Evolutionary conservation across 768 basidiomycete species (phyloP), one percentile per base, ranked within the genome.

Genomic region (Amanita pallidorosea): DNA sequence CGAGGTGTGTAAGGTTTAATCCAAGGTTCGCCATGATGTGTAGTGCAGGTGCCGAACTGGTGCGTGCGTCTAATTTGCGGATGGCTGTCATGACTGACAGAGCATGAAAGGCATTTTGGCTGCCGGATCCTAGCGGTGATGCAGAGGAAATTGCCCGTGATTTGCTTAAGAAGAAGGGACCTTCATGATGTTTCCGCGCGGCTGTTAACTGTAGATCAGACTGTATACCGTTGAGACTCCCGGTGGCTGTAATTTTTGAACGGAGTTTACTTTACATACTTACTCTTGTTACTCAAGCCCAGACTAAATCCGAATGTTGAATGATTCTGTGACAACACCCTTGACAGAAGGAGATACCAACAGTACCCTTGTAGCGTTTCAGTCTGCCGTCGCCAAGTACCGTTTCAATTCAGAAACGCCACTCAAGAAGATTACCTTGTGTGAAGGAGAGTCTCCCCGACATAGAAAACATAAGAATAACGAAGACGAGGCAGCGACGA

Each of bases 1-100:
- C 83, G 20, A 72, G 96, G 61, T 92, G 89, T 53, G 88, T 96
- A 2, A 80, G 73, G 58, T 95, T 94, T 63, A 98, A 96, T 63
- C 93, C 94, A 7, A 79, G 88, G 52, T 75, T 78, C 53, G 84
- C 85, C 27, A 95, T 97, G 91, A 74, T 97, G 73, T 82, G 79
- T 52, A 80, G 80, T 9, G 90, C 88, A 23, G 90, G 91, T 15
- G 72, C 79, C 53, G 90, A 94, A 61, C 62, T 96, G 70, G 94
- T 93, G 56, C 56, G 75, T 65, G 8, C 15, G 47, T 55, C 36
- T 55, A 22, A 45, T 42, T 51, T 42, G 22, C 53, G 55, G 13
- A 40, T 47, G 5, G 55, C 54, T 41, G 55, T 55, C 38, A 37
- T 22, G 37, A 27, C 56, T 53, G 48, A 38, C 33, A 25, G 45